Evolutionary conservation across 768 basidiomycete genomes (phyloP), one percentile per base, ranked within the genome.

Genomic region (Kwoniella europaea): DNA sequence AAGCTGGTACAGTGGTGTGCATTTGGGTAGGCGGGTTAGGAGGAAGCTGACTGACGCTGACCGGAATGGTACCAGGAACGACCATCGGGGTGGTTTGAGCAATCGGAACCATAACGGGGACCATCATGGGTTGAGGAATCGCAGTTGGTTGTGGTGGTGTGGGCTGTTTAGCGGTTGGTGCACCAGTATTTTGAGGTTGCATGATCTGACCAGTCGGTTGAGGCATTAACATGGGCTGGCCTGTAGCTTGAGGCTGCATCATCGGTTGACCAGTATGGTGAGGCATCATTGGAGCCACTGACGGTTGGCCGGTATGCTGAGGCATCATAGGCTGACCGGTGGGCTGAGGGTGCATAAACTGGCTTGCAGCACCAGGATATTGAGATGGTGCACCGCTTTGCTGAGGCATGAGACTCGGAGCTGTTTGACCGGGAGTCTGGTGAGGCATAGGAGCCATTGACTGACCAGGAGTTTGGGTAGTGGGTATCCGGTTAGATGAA

Each of bases 41-140:
- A 43, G 65, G 65, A 43, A 65, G 64, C 41, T 67, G 73, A 29
- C 53, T 55, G 27, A 29, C 44, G 42, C 35, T 67, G 15, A 60
- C 44, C 4, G 67, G 67, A 20, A 68, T 41, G 20, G 59, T 42
- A 10, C 20, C 15, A 27, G 67, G 60, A 6, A 69, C 52, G 18
- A 18, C 65, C 55, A 42, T 57, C 5, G 59, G 59, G 18, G 52
- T 53, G 27, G 63, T 55, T 22, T 65, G 69, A 62, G 44, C 64
- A 6, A 65, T 59, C 20, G 64, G 71, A 4, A 57, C 46, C 65
- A 63, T 67, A 22, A 65, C 53, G 0, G 69, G 69, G 10, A 65
- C 56, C 63, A 70, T 65, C 69, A 70, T 53, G 1, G 62, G 63
- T 22, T 69, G 67, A 10, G 60, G 41, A 29, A 57, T 61, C n/a